Conservation (phyloP, 2,329 filamentous ascomycete genomes). For the Ceratocystis diversiconidia region DNA sequence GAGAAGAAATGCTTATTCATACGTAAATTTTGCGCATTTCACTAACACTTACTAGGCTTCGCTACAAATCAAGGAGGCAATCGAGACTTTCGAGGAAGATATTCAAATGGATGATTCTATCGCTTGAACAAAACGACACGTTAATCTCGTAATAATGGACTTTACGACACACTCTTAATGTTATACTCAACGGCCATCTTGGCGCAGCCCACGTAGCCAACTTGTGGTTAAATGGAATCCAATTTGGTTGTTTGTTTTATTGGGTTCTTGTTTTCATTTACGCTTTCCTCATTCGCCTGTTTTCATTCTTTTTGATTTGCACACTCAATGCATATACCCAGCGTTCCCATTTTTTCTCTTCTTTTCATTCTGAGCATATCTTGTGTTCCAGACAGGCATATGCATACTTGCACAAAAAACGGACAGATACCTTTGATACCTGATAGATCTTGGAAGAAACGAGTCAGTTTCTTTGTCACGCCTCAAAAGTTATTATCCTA, state of each 20-base stretch:
- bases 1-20: slow-evolving; percentile 19
- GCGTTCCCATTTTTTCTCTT: neutral
- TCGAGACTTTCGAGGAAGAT: slow-evolving; percentile 78
- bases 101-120: slow-evolving; percentile 50
- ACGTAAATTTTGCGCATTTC: neutral
- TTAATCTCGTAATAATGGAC: neutral
- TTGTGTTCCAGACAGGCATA: neutral
- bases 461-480: neutral
- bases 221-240: neutral
- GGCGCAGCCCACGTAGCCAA: neutral
- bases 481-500: neutral
- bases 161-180: slow-evolving; percentile 4
- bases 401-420: neutral
- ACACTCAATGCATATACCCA: slow-evolving; percentile 15
- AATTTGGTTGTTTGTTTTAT: neutral
- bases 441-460: slow-evolving; percentile 1
- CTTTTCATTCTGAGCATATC: neutral
- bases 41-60: slow-evolving; percentile 47
- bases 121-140: slow-evolving; percentile 2
- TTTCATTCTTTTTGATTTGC: neutral
- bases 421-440: slow-evolving; percentile 1
- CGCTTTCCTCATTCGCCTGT: neutral
- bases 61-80: slow-evolving; percentile 88
- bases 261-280: neutral
- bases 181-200: neutral